phyloP scores from a whole-genome alignment of 768 basidiomycete genomes.

The Xerocomellus amylosporus region DNA sequence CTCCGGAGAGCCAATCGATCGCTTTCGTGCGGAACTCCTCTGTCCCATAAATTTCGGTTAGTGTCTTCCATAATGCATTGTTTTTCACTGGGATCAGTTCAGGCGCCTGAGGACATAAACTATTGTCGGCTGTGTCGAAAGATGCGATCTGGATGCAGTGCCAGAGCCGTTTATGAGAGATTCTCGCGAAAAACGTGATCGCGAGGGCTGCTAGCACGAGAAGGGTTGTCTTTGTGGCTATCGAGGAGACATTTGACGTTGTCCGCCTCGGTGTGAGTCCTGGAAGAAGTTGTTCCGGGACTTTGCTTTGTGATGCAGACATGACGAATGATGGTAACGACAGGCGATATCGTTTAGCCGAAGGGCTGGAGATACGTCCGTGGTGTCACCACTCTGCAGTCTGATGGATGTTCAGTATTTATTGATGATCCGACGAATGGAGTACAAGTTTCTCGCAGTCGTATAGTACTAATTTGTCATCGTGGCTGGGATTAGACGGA shows the following conservation, averaged over 20 bases:
- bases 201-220: slow-evolving; percentile 18
- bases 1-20: slow-evolving; percentile 38
- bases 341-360: not conserved
- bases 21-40: slow-evolving; percentile 36
- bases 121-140: not conserved
- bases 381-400: not conserved
- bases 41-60: slow-evolving; percentile 32
- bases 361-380: not conserved
- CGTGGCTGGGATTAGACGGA: no score
- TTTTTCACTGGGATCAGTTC: slow-evolving; percentile 36
- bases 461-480: no score
- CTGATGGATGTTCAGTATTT: not conserved
- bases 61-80: slow-evolving; percentile 30
- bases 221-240: slow-evolving; percentile 6
- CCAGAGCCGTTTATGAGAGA: slow-evolving; percentile 4
- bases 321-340: slow-evolving; percentile 4
- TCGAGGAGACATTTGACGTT: slow-evolving; percentile 5
- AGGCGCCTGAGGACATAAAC: slow-evolving; percentile 36
- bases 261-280: slow-evolving; percentile 5
- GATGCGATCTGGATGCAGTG: not conserved
- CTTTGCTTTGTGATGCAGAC: slow-evolving; percentile 13
- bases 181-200: slow-evolving; percentile 13
- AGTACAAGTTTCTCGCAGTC: no score
- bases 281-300: slow-evolving; percentile 13
- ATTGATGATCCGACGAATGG: no score